Evolutionary conservation across 352 stramenopile species (phyloP), one percentile per base, ranked within the genome.

Genomic region (Peronospora farinosa): DNA sequence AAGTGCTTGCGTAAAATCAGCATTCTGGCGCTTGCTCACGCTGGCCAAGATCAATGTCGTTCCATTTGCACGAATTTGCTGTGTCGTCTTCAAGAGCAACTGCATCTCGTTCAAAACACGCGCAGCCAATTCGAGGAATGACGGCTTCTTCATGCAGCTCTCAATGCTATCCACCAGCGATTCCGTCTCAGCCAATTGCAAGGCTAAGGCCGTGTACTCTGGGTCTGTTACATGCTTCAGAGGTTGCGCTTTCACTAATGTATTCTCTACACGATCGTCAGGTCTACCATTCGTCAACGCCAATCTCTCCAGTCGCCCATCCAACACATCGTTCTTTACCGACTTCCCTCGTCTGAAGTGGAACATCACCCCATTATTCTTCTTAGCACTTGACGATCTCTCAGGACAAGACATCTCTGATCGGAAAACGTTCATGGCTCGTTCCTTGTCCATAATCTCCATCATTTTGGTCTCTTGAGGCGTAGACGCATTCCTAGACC

Each of bases 11-110:
- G 68, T 47, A 36, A 69, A 67, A 46, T 72, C 70, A 0, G 36
- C 39, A 8, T 55, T 67, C 31, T 73, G 64, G 10, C 73, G 56
- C 17, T 67, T 72, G 9, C 67, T 68, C 3, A 81, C 54, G 54
- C 78, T 71, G 0, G 65, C 61, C 23, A 88, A 57, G 32, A 88
- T 88, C 47, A 81, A 53, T 7, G 69, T 80, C 38, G 74, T 75
- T 45, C 72, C 77, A 27, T 64, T 84, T 13, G 73, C 78, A n/a
- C 77, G 77, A 35, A 88, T 77, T 38, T 84, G 73, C 51, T 81
- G 72, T 5, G 74, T 76, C n/a, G 77, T 71, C 13, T 67, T 68
- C 1, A 58, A 55, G 10, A 88, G 63, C 42, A 84, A 52, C 37
- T 86, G 65, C 48, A 88, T 54, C 50, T 88, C 77, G 3, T 72